Evolutionary conservation across 495 filamentous ascomycete species (phyloP).

Genomic region (Penicillium coffeae): DNA sequence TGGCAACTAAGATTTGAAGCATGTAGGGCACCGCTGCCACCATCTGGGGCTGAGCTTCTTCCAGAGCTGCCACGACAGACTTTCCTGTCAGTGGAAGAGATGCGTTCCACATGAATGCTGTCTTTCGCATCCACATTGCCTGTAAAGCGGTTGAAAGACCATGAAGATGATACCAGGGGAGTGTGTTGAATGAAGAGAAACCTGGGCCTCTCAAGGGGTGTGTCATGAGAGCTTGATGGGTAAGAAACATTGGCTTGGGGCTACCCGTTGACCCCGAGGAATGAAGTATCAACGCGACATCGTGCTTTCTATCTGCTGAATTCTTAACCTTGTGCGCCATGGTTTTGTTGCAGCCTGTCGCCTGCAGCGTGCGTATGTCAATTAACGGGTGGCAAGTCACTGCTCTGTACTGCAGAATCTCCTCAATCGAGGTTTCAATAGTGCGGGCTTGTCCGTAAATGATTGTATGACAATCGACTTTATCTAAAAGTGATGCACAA

Average conservation of each 20-base stretch:
- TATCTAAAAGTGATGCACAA: slow-evolving; percentile 48
- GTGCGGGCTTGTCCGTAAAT: slow-evolving; percentile 36
- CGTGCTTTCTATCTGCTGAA: slow-evolving; percentile 23
- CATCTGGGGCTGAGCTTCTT: slow-evolving; percentile 44
- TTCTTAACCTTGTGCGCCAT: slow-evolving; percentile 28
- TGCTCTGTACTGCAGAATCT: slow-evolving; percentile 33
- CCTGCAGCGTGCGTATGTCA: too few species aligned
- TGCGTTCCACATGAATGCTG: slow-evolving; percentile 48
- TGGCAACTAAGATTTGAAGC: slow-evolving; percentile 52
- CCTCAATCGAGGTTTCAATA: slow-evolving; percentile 39
- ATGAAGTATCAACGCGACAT: slow-evolving; percentile 48
- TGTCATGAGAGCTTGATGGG: slow-evolving; percentile 39
- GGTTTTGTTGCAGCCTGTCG: background rate
- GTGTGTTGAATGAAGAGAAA: slow-evolving; percentile 49
- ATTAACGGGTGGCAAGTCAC: slow-evolving; percentile 34
- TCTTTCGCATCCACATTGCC: slow-evolving; percentile 51
- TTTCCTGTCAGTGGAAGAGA: slow-evolving; percentile 52
- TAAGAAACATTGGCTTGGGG: slow-evolving; percentile 49
- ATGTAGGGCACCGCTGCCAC: slow-evolving; percentile 55
- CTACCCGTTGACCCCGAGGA: slow-evolving; percentile 57
- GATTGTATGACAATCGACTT: slow-evolving; percentile 43
- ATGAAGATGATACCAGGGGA: slow-evolving; percentile 55
- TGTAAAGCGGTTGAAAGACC: slow-evolving; percentile 44
- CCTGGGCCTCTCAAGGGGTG: slow-evolving; percentile 29
- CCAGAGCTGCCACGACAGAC: slow-evolving; percentile 43